Percentiles rank a stretch among this genome's conserved stretches.
These are phyloP conservation scores for Cardamine occulta DNA, from an alignment of 345 rosid species.

Conservation along the genomic window DNA sequence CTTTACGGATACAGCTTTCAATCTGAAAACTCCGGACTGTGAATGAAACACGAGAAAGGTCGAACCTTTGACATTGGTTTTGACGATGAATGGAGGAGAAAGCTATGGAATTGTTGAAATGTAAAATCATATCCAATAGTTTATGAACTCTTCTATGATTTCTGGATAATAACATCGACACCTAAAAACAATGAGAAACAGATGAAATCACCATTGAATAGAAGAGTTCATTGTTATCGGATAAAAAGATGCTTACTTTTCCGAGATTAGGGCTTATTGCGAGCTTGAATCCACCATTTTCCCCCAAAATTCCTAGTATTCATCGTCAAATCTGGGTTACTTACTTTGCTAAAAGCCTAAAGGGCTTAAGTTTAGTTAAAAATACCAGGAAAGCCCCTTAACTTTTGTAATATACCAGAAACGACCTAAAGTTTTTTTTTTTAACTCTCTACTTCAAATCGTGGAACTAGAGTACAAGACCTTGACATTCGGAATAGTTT, in stretches of 20 bases:
- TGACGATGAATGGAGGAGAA: constrained; percentile 39
- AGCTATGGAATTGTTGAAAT: constrained; percentile 38
- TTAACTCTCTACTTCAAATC: not conserved
- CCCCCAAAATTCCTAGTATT: constrained; percentile 2
- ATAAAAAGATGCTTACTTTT: not conserved
- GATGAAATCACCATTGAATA: not conserved
- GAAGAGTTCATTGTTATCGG: no score
- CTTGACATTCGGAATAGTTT: not conserved
- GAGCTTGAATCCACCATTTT: constrained; percentile 14
- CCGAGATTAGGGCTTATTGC: not conserved
- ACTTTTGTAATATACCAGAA: not conserved
- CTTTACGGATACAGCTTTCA: constrained; percentile 35
- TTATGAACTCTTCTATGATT: constrained; percentile 35
- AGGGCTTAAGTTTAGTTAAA: not conserved
- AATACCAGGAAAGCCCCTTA: not conserved
- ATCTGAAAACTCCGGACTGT: constrained; percentile 43
- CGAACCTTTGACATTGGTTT: constrained; percentile 38
- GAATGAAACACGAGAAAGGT: constrained; percentile 44
- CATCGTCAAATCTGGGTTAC: constrained; percentile 7
- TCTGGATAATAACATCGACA: constrained; percentile 50
- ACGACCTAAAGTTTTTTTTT: not conserved
- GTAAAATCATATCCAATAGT: constrained; percentile 47
- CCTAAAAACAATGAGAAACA: not conserved
- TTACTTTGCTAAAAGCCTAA: constrained; percentile 11
- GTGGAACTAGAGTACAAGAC: not conserved